phyloP scores from a whole-genome alignment of 1,284 basidiomycete species.

The Neolentinus lepideus region DNA sequence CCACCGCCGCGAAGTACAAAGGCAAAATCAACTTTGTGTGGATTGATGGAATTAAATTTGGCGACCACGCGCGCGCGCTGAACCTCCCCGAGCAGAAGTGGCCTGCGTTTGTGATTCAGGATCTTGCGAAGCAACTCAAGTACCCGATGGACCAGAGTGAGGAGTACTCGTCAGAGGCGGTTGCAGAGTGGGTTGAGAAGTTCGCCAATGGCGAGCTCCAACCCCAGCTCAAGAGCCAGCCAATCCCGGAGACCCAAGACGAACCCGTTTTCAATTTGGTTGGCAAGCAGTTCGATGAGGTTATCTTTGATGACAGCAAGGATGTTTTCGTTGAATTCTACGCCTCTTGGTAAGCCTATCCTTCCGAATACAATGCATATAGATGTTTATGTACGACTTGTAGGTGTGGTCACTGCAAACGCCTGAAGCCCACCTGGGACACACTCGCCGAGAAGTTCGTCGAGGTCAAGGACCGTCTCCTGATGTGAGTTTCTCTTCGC shows the following conservation, averaged over 20 bases:
- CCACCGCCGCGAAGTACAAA: constrained; percentile 78
- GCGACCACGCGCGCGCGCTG: constrained; percentile 92
- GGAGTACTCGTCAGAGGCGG: constrained; percentile 47
- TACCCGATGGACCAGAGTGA: constrained; percentile 78
- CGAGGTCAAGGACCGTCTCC: constrained; percentile 67
- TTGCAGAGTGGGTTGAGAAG: constrained; percentile 55
- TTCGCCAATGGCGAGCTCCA: constrained; percentile 72
- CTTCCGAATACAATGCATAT: constrained; percentile 2
- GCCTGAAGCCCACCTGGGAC: constrained; percentile 94
- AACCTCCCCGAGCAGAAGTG: constrained; percentile 83
- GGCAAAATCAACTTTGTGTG: constrained; percentile 95
- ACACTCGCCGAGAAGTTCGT: constrained; percentile 84
- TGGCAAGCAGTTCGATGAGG: constrained; percentile 83
- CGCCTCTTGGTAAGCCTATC: constrained; percentile 76
- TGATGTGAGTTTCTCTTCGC: constrained; percentile 57
- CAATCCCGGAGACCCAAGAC: constrained; percentile 80
- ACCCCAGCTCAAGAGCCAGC: constrained; percentile 88
- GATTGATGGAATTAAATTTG: constrained; percentile 95
- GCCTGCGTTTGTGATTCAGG: constrained; percentile 94
- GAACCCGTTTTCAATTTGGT: constrained; percentile 84
- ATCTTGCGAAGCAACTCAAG: constrained; percentile 80
- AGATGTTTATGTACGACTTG: constrained; percentile 16
- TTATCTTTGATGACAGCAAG: constrained; percentile 84
- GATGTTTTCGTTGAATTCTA: constrained; percentile 98
- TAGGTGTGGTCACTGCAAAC: constrained; percentile 94